Evolutionary conservation across 2,329 filamentous ascomycete genomes (phyloP).

Genomic region (Alternaria burnsii): DNA sequence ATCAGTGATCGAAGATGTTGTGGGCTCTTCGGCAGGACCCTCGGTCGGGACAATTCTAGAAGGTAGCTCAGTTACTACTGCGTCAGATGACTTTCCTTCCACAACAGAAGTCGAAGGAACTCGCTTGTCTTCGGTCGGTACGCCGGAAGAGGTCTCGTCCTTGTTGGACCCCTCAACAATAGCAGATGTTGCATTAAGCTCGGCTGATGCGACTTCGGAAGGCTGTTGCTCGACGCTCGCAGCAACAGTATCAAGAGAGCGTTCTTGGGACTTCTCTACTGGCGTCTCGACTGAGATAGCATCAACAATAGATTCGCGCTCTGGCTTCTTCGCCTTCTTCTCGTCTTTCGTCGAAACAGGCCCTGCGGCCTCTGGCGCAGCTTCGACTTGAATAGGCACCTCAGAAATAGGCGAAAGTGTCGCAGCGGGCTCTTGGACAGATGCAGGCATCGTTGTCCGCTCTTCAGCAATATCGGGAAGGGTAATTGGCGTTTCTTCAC

Average conservation of each 20-base stretch:
- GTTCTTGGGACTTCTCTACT: conserved; percentile 13
- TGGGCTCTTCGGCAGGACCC: neutral
- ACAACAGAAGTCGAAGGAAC: neutral
- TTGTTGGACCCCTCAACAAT: neutral
- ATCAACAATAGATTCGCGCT: conserved; percentile 28
- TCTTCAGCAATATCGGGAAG: neutral
- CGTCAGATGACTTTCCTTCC: neutral
- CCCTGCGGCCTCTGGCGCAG: neutral
- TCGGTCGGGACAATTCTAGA: neutral
- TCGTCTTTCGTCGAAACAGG: conserved; percentile 22
- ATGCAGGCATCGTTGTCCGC: neutral
- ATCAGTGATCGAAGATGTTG: conserved; percentile 1
- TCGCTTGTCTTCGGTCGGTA: neutral
- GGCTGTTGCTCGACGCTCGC: conserved; percentile 6
- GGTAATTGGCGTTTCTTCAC: neutral
- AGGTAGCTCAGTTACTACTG: neutral
- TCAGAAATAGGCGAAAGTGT: neutral
- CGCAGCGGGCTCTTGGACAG: conserved; percentile 1
- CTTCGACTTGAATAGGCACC: neutral
- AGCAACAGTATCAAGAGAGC: conserved; percentile 4
- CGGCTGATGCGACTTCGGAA: neutral
- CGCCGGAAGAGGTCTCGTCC: neutral
- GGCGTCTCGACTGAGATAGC: conserved; percentile 7
- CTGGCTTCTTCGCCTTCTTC: conserved; percentile 35
- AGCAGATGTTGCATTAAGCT: neutral